Percentiles rank a stretch among this genome's conserved stretches.
These are phyloP conservation scores for Exophiala sp. DNA, from an alignment of 2,329 filamentous ascomycete species.

Conservation along the genomic window DNA sequence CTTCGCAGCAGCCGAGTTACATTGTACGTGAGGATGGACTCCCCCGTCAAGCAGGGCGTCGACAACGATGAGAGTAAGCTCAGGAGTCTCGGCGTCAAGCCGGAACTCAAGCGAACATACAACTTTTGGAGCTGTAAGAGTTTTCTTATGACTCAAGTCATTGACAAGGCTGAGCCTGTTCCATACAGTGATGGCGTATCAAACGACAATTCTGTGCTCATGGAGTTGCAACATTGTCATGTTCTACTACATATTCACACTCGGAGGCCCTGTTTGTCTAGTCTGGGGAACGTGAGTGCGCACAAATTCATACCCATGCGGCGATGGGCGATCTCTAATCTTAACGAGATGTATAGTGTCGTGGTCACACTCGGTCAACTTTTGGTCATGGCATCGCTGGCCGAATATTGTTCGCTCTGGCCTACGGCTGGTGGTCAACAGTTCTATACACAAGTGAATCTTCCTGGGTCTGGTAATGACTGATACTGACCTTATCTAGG, in stretches of 20 bases:
- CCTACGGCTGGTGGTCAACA: slow-evolving; percentile 25
- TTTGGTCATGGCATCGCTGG: slow-evolving; percentile 23
- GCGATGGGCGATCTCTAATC: not conserved
- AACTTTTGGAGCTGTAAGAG: slow-evolving; percentile 24
- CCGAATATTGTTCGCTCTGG: slow-evolving; percentile 22
- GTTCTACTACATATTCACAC: slow-evolving; percentile 22
- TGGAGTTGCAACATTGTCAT: slow-evolving; percentile 24
- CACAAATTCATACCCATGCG: not conserved
- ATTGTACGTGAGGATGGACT: slow-evolving; percentile 8
- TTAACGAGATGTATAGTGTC: slow-evolving; percentile 1
- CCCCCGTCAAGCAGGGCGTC: slow-evolving; percentile 12
- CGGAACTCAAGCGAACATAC: slow-evolving; percentile 23
- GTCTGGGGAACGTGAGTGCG: slow-evolving; percentile 25
- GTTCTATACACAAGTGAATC: slow-evolving; percentile 20
- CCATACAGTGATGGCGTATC: slow-evolving; percentile 22
- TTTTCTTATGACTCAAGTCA: not conserved
- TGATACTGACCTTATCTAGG: slow-evolving; percentile 2
- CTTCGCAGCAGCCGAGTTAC: not conserved
- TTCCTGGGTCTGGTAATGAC: not conserved
- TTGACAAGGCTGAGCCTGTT: not conserved
- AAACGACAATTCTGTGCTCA: slow-evolving; percentile 19
- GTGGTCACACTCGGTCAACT: slow-evolving; percentile 22
- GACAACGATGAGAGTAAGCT: slow-evolving; percentile 19
- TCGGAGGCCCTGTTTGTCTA: slow-evolving; percentile 22
- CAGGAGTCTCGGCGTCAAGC: slow-evolving; percentile 23